Base-by-base conservation (phyloP, 352 stramenopile genomes). In the Discostella stelligera region DNA sequence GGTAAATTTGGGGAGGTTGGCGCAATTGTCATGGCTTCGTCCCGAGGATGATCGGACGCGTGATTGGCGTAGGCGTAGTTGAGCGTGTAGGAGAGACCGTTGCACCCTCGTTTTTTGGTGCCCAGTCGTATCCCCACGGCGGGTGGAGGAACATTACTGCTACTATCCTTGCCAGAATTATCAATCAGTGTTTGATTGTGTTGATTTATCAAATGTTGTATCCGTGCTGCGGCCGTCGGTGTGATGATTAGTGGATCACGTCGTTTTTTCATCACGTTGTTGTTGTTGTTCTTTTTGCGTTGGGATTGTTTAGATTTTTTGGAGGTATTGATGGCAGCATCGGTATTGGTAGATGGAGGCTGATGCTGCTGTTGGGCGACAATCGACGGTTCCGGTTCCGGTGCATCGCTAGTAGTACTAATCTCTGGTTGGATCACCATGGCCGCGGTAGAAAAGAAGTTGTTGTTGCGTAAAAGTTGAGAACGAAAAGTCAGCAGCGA, bases 21-120 rank as follows among this genome's bases (percentile, higher is more conserved):
- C 3, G 27, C 18, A 23, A 80, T 73, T 39, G 77, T 72, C 78
- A 98, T 96, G 87, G 97, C 94, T 73, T 98, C 94, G 83, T 98
- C 95, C 63, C 97, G 87, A 54, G 94, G 94, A 56, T 96, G 32
- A 11, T 73, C 66, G 49, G 64, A 18, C 27, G 68, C 59, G 44
- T 79, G 92, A 72, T 96, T 95, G 83, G 98, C 96, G 63, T 96
- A 95, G 14, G 96, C 97, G 85, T 99, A 99, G 87, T 99, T 99
- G 84, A 99, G 95, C 14, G 97, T 99, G 86, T 99, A 99, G 27
- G 94, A 98, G 20, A 99, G 79, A 0, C 97, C 97, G 86, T 99
- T 99, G 89, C 97, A 99, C 23, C 97, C 97, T 59, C 96, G 89
- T 53, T 95, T 95, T 88, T 96, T 95, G 49, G 98, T 96, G 39